Conservation (phyloP, 306 rosid species). For the Dalbergia oliveri region DNA sequence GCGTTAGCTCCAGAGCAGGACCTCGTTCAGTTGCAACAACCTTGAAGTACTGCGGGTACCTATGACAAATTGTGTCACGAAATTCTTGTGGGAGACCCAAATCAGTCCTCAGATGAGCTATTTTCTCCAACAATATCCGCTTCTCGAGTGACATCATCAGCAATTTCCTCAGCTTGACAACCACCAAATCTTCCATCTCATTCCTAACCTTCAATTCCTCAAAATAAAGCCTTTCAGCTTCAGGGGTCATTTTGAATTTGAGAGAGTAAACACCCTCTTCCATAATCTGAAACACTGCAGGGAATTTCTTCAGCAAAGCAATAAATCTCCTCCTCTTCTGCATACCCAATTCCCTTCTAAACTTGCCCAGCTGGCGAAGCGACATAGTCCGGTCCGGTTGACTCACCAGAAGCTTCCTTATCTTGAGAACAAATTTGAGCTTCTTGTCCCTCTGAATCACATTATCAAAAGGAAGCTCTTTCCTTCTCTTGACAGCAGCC, state of each 20-base stretch:
- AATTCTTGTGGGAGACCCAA: slow-evolving; percentile 81
- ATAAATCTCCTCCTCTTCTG: slow-evolving; percentile 70
- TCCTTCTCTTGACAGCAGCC: slow-evolving; percentile 88
- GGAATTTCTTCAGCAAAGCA: slow-evolving; percentile 79
- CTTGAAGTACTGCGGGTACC: slow-evolving; percentile 81
- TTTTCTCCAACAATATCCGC: slow-evolving; percentile 79
- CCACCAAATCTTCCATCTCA: slow-evolving; percentile 86
- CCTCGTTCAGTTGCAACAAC: slow-evolving; percentile 82
- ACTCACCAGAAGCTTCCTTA: slow-evolving; percentile 72
- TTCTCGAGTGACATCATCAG: slow-evolving; percentile 87
- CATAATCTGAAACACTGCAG: slow-evolving; percentile 74
- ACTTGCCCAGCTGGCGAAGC: slow-evolving; percentile 71
- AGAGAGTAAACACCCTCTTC: slow-evolving; percentile 82
- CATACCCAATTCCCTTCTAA: slow-evolving; percentile 76
- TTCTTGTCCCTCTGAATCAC: slow-evolving; percentile 90
- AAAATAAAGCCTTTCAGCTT: slow-evolving; percentile 81
- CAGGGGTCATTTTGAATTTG: slow-evolving; percentile 70
- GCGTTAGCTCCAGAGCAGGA: slow-evolving; percentile 83
- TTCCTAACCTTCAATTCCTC: slow-evolving; percentile 80
- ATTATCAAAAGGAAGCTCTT: slow-evolving; percentile 78
- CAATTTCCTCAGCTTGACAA: slow-evolving; percentile 78
- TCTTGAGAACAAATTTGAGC: slow-evolving; percentile 77
- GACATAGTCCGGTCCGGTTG: slow-evolving; percentile 83
- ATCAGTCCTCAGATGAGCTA: slow-evolving; percentile 76
- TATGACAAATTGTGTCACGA: slow-evolving; percentile 84